Conservation (phyloP, 306 rosid species). For the Vicia villosa region DNA sequence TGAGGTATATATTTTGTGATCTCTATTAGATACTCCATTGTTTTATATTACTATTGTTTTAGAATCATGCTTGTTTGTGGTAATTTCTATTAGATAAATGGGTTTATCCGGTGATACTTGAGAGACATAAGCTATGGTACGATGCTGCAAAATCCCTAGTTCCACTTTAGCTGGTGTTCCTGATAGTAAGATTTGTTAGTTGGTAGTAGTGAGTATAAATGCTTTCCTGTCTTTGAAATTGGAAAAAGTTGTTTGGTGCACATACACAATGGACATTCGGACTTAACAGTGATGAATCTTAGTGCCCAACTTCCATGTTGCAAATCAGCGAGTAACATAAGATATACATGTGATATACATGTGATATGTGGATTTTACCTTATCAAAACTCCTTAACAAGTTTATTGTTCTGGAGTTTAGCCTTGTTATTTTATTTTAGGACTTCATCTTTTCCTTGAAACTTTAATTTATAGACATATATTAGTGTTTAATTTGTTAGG, state of each 20-base stretch:
- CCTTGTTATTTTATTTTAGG: background rate
- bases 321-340: background rate
- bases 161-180: conserved; percentile 14
- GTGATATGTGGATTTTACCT: background rate
- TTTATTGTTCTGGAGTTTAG: background rate
- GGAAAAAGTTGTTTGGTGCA: background rate
- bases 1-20: conserved; percentile 60
- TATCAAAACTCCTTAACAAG: conserved; percentile 18
- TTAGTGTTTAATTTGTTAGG: background rate
- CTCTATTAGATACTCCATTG: background rate
- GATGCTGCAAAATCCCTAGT: background rate
- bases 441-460: background rate
- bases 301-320: background rate
- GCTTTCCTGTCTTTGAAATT: conserved; percentile 9
- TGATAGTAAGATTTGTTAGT: conserved; percentile 11
- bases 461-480: background rate
- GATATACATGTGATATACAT: background rate
- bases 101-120: background rate
- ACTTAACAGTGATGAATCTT: background rate
- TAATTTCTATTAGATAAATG: background rate
- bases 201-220: background rate
- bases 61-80: background rate
- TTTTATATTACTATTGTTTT: conserved; percentile 13
- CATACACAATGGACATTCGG: background rate
- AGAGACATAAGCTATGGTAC: background rate